Evolutionary conservation across 2,329 filamentous ascomycete species (phyloP).

Genomic region (Chaetomium olivaceum): DNA sequence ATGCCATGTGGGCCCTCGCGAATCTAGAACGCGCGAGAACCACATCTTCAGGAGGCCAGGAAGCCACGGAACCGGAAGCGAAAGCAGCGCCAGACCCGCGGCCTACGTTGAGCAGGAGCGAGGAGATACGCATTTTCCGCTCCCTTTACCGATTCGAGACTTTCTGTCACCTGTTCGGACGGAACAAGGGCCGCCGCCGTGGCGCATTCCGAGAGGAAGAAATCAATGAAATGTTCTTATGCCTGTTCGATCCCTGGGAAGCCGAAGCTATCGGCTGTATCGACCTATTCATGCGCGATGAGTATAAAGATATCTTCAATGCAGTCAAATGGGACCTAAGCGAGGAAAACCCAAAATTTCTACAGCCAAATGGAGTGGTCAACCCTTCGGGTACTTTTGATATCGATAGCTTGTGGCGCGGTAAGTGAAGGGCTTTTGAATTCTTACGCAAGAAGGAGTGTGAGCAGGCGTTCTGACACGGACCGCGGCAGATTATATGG

Average conservation of each 20-base stretch:
- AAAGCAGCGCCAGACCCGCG: not conserved
- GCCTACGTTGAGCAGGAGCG: not conserved
- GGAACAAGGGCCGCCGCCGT: not conserved
- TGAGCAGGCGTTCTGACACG: not conserved
- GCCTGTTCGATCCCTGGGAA: conserved; percentile 11
- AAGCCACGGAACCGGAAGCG: not conserved
- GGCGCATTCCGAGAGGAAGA: not conserved
- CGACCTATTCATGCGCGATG: not conserved
- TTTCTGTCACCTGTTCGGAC: conserved; percentile 6
- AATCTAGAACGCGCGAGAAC: not conserved
- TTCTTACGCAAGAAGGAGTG: not conserved
- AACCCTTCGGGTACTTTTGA: not conserved
- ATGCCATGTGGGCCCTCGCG: not conserved
- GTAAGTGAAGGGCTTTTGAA: not conserved
- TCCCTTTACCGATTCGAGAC: conserved; percentile 10
- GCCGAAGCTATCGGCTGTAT: conserved; percentile 9
- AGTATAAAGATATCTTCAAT: not conserved
- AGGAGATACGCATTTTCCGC: conserved; percentile 5
- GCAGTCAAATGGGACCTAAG: not conserved
- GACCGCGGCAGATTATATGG: not conserved
- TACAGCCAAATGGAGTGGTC: no score
- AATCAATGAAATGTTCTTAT: conserved; percentile 5
- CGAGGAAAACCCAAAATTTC: not conserved
- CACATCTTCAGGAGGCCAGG: not conserved
- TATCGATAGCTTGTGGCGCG: not conserved